Evolutionary conservation across 2,329 filamentous ascomycete genomes (phyloP).

Genomic region (Aspergillus sergii): DNA sequence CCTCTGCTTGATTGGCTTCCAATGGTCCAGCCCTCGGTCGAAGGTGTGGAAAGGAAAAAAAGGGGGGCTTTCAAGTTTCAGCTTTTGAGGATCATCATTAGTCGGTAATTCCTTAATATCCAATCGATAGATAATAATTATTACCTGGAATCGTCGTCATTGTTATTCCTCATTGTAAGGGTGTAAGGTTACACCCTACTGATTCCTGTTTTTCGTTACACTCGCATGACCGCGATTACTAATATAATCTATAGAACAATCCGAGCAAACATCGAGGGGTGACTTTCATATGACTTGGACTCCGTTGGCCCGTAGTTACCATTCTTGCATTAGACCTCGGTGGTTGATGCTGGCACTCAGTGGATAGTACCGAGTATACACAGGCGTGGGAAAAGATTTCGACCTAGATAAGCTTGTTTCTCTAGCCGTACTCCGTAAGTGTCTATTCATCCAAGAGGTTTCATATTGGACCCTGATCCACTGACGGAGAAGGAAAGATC

Average conservation of each 20-base stretch:
- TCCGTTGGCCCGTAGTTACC: neutral
- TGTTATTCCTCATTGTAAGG: neutral
- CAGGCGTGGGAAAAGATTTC: neutral
- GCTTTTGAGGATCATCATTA: constrained; percentile 5
- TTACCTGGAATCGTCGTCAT: neutral
- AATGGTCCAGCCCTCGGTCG: constrained; percentile 6
- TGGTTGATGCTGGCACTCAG: neutral
- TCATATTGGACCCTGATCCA: constrained; percentile 14
- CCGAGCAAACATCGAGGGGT: neutral
- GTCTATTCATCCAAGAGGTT: neutral
- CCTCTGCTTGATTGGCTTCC: constrained; percentile 7
- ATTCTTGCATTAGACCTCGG: neutral
- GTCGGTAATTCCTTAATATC: neutral
- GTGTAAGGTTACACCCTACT: neutral
- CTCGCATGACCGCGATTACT: neutral
- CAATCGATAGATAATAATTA: neutral
- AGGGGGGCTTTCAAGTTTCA: constrained; percentile 8
- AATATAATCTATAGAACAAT: neutral
- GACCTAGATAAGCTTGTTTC: constrained; percentile 4
- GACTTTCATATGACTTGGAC: neutral
- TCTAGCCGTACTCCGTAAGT: neutral
- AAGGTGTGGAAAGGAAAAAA: neutral
- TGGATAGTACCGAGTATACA: neutral
- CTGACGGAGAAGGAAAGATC: constrained; percentile 11
- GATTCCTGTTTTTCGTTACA: neutral